phyloP scores from a whole-genome alignment of 352 stramenopile species.

The Peronospora destructor region DNA sequence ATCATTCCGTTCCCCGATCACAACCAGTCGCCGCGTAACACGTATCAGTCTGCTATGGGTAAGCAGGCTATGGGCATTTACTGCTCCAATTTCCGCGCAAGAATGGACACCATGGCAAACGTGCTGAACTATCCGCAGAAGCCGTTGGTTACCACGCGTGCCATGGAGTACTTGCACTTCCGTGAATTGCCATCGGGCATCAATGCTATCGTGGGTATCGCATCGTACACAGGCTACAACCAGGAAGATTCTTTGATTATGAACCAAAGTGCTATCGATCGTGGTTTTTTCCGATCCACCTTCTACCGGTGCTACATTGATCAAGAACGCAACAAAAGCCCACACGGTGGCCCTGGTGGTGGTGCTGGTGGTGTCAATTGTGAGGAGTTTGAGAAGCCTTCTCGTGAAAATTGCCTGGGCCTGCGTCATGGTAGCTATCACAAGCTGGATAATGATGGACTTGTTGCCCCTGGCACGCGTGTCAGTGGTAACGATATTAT shows the following conservation, averaged over 20 bases:
- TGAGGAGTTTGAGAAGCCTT: slow-evolving; percentile 95
- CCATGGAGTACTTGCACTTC: slow-evolving; percentile 99
- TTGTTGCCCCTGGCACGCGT: slow-evolving; percentile 93
- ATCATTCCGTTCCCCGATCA: slow-evolving; percentile 99
- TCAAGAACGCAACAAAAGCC: slow-evolving; percentile 86
- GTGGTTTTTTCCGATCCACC: slow-evolving; percentile 97
- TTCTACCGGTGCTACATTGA: slow-evolving; percentile 99
- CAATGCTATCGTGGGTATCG: slow-evolving; percentile 92
- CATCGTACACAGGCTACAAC: slow-evolving; percentile 93
- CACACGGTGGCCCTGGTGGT: slow-evolving; percentile 49
- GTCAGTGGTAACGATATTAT: slow-evolving; percentile 98
- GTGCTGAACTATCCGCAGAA: slow-evolving; percentile 99
- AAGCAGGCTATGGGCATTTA: slow-evolving; percentile 99
- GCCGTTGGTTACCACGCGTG: slow-evolving; percentile 96
- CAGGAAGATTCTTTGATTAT: slow-evolving; percentile 99
- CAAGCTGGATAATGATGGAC: slow-evolving; percentile 97
- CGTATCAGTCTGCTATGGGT: slow-evolving; percentile 99
- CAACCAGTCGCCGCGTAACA: slow-evolving; percentile 99
- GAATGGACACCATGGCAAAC: slow-evolving; percentile 99
- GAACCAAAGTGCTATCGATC: slow-evolving; percentile 99
- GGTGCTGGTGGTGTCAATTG: slow-evolving; percentile 58
- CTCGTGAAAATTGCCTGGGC: slow-evolving; percentile 90
- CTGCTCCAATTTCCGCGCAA: slow-evolving; percentile 96
- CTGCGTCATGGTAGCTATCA: slow-evolving; percentile 96
- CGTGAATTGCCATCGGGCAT: slow-evolving; percentile 97